Evolutionary conservation across 805 yeast species (phyloP).

Genomic region (Metschnikowia borealis): DNA sequence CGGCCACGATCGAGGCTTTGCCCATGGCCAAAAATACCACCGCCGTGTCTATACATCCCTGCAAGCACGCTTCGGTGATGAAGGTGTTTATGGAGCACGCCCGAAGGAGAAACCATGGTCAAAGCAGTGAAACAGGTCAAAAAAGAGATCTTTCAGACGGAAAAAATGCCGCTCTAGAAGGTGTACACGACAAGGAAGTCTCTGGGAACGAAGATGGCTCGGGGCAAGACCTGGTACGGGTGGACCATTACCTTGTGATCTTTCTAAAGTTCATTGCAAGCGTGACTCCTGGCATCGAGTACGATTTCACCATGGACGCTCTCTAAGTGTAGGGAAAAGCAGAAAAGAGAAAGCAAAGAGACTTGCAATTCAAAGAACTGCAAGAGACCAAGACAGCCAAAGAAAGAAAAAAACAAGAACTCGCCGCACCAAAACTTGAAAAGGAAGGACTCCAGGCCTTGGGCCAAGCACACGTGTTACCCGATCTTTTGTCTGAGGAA

Average conservation of each 20-base stretch:
- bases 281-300: slow-evolving; percentile 96
- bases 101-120: slow-evolving; percentile 19
- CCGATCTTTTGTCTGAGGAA: slow-evolving; percentile 42
- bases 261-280: slow-evolving; percentile 93
- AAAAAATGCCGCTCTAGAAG: no score
- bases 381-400: slow-evolving; percentile 27
- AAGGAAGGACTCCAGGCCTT: slow-evolving; percentile 3
- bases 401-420: slow-evolving; percentile 19
- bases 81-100: slow-evolving; percentile 75
- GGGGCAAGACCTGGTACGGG: slow-evolving; percentile 44
- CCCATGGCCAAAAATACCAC: slow-evolving; percentile 78
- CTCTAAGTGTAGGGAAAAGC: slow-evolving; percentile 31
- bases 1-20: slow-evolving; percentile 91
- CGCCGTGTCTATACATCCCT: slow-evolving; percentile 90
- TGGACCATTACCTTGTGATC: slow-evolving; percentile 85
- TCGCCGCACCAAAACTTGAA: slow-evolving; percentile 15
- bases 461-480: slow-evolving; percentile 28
- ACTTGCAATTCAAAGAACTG: slow-evolving; percentile 32
- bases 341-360: slow-evolving; percentile 35
- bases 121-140: no score
- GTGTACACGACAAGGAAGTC: no score
- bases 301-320: slow-evolving; percentile 98
- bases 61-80: slow-evolving; percentile 95
- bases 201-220: no score
- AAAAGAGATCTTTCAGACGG: no score